A percentile compares a stretch with the other conserved stretches of the same genome.
phyloP scores from a whole-genome alignment of 2,329 filamentous ascomycete species.

The Cercospora brassicicola region DNA sequence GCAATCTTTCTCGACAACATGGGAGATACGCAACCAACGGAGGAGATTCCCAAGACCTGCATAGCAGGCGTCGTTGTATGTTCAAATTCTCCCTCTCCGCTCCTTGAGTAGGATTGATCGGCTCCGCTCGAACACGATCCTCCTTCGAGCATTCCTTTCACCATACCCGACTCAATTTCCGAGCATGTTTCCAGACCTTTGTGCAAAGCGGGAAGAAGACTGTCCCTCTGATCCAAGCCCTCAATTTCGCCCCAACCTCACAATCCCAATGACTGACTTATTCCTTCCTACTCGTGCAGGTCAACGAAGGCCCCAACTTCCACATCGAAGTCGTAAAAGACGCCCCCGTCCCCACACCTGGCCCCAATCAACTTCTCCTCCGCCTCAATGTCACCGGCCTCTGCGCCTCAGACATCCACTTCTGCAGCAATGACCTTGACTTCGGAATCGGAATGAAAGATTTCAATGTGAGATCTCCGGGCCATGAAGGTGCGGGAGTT shows the following conservation, averaged over 20 bases:
- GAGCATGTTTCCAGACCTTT: neutral
- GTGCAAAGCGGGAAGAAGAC: too few relatives aligned
- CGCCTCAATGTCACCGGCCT: constrained; percentile 59
- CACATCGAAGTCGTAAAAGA: constrained; percentile 46
- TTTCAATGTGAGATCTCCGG: constrained; percentile 34
- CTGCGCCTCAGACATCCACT: constrained; percentile 57
- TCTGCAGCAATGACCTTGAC: constrained; percentile 56
- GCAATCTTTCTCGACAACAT: constrained; percentile 16
- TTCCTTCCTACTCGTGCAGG: constrained; percentile 34
- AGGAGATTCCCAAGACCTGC: constrained; percentile 50
- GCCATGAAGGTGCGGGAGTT: constrained; percentile 57
- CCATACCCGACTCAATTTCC: neutral
- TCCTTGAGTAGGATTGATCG: neutral
- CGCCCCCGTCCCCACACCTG: constrained; percentile 51
- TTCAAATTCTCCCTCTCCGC: neutral
- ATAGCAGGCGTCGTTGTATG: constrained; percentile 51
- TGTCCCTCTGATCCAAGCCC: neutral
- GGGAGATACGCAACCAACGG: constrained; percentile 15
- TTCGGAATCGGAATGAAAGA: constrained; percentile 42
- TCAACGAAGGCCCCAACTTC: constrained; percentile 53
- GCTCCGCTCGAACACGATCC: neutral
- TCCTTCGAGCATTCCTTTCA: neutral
- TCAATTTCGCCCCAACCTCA: neutral
- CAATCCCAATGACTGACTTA: neutral
- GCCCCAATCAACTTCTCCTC: constrained; percentile 56